These are phyloP conservation scores for Clonostachys rhizophaga DNA, from an alignment of 2,329 filamentous ascomycete genomes.

Conservation along the genomic window DNA sequence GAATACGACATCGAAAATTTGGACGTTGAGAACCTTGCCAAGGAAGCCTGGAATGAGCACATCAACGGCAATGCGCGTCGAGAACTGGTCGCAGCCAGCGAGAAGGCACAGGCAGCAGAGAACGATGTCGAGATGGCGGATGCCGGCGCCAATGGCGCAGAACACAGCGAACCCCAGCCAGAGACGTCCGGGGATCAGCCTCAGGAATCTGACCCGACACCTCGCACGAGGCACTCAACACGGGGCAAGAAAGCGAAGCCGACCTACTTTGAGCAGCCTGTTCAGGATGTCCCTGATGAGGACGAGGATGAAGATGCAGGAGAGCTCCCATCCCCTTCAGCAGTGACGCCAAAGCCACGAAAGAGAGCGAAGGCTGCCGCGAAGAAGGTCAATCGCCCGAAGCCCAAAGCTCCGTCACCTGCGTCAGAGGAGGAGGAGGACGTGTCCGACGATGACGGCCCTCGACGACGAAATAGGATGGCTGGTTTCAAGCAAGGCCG, in stretches of 20 bases:
- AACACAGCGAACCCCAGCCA: neutral
- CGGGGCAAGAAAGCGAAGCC: constrained; percentile 43
- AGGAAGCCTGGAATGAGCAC: constrained; percentile 26
- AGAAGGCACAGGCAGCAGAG: neutral
- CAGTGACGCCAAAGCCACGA: constrained; percentile 18
- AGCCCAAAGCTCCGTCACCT: constrained; percentile 10
- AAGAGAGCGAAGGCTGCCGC: constrained; percentile 19
- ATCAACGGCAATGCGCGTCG: constrained; percentile 15
- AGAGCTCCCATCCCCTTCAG: constrained; percentile 24
- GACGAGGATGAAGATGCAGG: constrained; percentile 3
- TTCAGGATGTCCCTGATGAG: constrained; percentile 2
- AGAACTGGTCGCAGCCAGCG: neutral
- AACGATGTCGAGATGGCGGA: constrained; percentile 8
- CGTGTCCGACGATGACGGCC: constrained; percentile 3
- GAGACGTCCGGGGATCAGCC: constrained; percentile 1
- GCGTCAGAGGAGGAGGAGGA: constrained; percentile 10
- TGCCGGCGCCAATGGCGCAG: constrained; percentile 4
- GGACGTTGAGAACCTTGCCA: constrained; percentile 13
- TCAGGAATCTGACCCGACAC: constrained; percentile 4
- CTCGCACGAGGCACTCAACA: constrained; percentile 20
- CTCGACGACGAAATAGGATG: constrained; percentile 13
- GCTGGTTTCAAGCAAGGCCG: constrained; percentile 26
- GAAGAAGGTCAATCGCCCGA: constrained; percentile 9
- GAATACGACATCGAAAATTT: constrained; percentile 10
- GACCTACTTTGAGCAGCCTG: constrained; percentile 32